Base-by-base conservation (phyloP, 148 eudicot species). In the Fagopyrum tataricum region DNA sequence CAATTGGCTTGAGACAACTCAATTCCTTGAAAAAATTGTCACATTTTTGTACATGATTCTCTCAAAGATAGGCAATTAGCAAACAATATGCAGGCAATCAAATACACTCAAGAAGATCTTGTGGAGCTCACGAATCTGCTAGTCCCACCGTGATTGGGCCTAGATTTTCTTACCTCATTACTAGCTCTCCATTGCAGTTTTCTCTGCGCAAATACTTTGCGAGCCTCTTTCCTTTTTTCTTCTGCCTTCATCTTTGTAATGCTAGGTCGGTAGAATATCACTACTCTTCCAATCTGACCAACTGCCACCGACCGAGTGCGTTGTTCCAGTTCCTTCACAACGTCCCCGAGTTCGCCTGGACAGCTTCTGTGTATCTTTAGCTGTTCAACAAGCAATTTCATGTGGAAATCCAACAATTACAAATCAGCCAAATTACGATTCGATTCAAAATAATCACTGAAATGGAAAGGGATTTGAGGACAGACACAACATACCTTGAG, bases 251-350 rank as follows among this genome's bases (percentile, higher is more conserved):
- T 59, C 76, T 88, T 91, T 18, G 88, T 75, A 75, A 91, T 39
- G 82, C 99, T 95, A 7, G 99, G 99, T 67, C 97, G 78, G 73
- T 95, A 95, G n/a, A 95, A 87, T 70, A 95, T 95, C 74, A 91
- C 96, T 7, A 89, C 90, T 71, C 97, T 87, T 56, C 99, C 97
- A 75, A 95, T 90, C 79, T 84, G 89, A 64, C 87, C 80, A 72
- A 95, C 92, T 21, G 74, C 91, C 44, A 87, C 87, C 4, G 96
- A 90, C 13, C 92, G 96, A 41, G 96, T 90, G 53, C 83, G 77
- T 78, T 75, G 78, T 77, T 95, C 91, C 67, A 95, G 73, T 17
- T 75, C 89, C 77, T 80, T 87, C 74, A 95, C 88, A 49, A 77
- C 88, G 71, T 95, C 96, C 3, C 86, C 91, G 20, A 95, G 23